These are phyloP conservation scores for Termitomyces sp. DNA, from an alignment of 768 basidiomycete species.

Conservation along the genomic window DNA sequence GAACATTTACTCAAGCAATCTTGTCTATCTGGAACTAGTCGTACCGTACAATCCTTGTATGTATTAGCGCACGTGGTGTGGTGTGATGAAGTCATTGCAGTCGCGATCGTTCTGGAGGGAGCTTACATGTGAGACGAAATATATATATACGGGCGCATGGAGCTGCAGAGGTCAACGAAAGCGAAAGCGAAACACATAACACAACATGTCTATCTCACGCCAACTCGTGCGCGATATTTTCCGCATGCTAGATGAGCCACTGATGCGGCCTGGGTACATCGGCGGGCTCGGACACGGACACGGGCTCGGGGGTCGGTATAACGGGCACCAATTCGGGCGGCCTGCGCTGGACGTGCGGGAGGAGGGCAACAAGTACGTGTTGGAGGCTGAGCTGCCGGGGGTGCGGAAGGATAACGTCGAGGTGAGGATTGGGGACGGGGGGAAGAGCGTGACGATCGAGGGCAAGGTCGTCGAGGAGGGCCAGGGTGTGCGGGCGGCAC, in stretches of 20 bases:
- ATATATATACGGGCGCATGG: conserved; percentile 5
- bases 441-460: conserved; percentile 67
- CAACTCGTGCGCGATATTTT: conserved; percentile 66
- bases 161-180: background rate
- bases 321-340: conserved; percentile 38
- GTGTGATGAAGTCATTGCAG: background rate
- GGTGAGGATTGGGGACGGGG: conserved; percentile 64
- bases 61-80: conserved; percentile 1
- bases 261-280: conserved; percentile 30
- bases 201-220: conserved; percentile 60
- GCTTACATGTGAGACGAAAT: background rate
- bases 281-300: background rate
- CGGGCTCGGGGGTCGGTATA: conserved; percentile 26
- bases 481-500: background rate
- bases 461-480: conserved; percentile 42
- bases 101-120: conserved; percentile 9
- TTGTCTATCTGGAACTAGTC: conserved; percentile 1
- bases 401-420: conserved; percentile 74
- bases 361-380: conserved; percentile 54
- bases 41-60: too few species aligned
- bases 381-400: conserved; percentile 77
- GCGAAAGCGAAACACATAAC: too few species aligned
- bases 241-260: conserved; percentile 71
- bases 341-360: conserved; percentile 70
- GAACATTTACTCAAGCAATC: conserved; percentile 13